Percentiles rank a stretch among this genome's conserved stretches.
phyloP scores from a whole-genome alignment of 768 basidiomycete genomes.

The Podaxis carcinomalis region DNA sequence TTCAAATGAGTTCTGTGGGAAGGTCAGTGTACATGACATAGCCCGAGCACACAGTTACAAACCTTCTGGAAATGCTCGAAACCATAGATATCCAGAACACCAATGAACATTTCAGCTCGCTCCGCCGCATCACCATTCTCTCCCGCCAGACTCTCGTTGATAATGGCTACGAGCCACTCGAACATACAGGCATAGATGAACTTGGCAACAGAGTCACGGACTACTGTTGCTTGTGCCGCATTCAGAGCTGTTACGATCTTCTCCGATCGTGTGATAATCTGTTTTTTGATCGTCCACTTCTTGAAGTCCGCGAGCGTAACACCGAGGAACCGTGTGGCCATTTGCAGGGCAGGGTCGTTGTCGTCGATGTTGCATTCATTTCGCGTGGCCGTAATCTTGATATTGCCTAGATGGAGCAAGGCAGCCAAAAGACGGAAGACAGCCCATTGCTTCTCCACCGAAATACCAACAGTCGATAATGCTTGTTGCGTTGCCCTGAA shows the following conservation, averaged over 20 bases:
- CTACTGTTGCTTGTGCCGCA: conserved; percentile 86
- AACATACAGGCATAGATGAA: conserved; percentile 99
- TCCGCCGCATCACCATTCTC: conserved; percentile 89
- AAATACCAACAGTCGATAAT: conserved; percentile 94
- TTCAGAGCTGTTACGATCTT: conserved; percentile 90
- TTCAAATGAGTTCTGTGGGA: conserved; percentile 77
- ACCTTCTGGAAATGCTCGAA: conserved; percentile 98
- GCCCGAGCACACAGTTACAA: background rate
- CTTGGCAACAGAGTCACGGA: conserved; percentile 95
- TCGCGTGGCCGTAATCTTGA: conserved; percentile 79
- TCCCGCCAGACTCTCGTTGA: conserved; percentile 96
- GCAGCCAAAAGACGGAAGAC: conserved; percentile 93
- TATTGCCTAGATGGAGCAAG: conserved; percentile 95
- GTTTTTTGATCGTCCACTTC: conserved; percentile 99
- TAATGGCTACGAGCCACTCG: conserved; percentile 96
- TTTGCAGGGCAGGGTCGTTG: conserved; percentile 69
- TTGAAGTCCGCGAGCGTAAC: conserved; percentile 91
- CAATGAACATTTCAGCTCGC: conserved; percentile 97
- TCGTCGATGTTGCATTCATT: conserved; percentile 84
- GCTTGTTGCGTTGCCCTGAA: conserved; percentile 93
- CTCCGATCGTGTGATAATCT: conserved; percentile 89
- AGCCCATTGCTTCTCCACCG: conserved; percentile 97
- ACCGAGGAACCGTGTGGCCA: conserved; percentile 88
- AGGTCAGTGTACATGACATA: conserved; percentile 1
- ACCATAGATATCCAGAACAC: conserved; percentile 96